Evolutionary conservation across 305 asterid genomes (phyloP).

Genomic region (Fraxinus ornus): DNA sequence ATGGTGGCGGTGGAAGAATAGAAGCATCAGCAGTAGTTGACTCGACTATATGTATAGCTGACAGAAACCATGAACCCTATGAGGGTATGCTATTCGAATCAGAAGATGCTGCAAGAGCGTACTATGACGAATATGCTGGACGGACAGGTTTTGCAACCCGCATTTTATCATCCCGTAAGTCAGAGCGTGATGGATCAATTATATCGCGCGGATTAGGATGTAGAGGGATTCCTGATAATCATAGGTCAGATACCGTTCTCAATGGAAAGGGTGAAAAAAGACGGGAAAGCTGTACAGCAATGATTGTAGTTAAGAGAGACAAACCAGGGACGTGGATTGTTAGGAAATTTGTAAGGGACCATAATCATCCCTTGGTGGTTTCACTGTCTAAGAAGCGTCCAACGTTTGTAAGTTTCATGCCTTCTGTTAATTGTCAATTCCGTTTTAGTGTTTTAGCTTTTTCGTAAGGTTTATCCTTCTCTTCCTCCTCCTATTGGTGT

Average conservation of each 20-base stretch:
- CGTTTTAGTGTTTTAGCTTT: not conserved
- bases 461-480: not conserved
- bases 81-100: slow-evolving; percentile 70
- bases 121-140: slow-evolving; percentile 58
- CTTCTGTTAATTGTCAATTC: slow-evolving; percentile 7
- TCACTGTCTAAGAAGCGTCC: slow-evolving; percentile 48
- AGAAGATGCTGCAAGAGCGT: slow-evolving; percentile 64
- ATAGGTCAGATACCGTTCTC: slow-evolving; percentile 35
- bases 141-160: slow-evolving; percentile 54
- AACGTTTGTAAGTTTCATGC: slow-evolving; percentile 43
- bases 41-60: slow-evolving; percentile 31
- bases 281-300: slow-evolving; percentile 60
- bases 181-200: slow-evolving; percentile 65
- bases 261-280: slow-evolving; percentile 47
- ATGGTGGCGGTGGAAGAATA: slow-evolving; percentile 37
- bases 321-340: slow-evolving; percentile 61
- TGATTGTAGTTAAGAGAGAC: slow-evolving; percentile 62
- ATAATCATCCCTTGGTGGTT: slow-evolving; percentile 62
- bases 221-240: slow-evolving; percentile 44
- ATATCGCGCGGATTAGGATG: slow-evolving; percentile 78
- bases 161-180: slow-evolving; percentile 62
- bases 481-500: not conserved
- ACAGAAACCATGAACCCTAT: slow-evolving; percentile 48
- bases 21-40: slow-evolving; percentile 44
- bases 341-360: slow-evolving; percentile 67